These are phyloP conservation scores for Komagataella phaffii DNA, from an alignment of 805 yeast genomes.

Conservation along the genomic window DNA sequence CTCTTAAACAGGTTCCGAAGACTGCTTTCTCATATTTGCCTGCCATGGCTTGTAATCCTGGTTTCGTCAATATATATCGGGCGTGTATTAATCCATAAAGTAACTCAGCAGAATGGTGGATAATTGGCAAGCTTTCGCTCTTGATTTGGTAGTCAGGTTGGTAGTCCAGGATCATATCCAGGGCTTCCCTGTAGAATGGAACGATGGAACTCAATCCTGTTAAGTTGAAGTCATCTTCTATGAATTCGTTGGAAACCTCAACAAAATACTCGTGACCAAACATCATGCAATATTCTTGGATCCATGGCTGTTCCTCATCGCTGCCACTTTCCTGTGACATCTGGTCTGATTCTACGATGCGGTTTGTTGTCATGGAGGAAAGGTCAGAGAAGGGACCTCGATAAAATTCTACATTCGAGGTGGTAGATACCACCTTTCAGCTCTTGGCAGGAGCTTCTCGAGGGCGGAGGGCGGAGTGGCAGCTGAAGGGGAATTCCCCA, in stretches of 20 bases:
- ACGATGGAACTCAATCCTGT: constrained; percentile 81
- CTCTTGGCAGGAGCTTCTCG: not conserved
- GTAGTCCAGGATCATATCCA: constrained; percentile 80
- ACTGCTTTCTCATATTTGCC: constrained; percentile 80
- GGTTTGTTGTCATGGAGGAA: not conserved
- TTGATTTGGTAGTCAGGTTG: constrained; percentile 50
- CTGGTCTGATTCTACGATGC: constrained; percentile 1
- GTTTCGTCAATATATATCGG: constrained; percentile 76
- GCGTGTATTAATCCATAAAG: constrained; percentile 93
- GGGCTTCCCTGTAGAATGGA: constrained; percentile 83
- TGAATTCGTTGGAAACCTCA: constrained; percentile 82
- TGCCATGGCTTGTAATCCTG: constrained; percentile 86
- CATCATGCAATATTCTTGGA: constrained; percentile 61
- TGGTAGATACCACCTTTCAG: not conserved
- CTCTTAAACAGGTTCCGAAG: constrained; percentile 89
- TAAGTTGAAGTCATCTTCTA: constrained; percentile 92
- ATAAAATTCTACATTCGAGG: not conserved
- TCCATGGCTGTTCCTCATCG: constrained; percentile 66
- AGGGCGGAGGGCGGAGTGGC: not conserved
- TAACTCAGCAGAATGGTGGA: constrained; percentile 85
- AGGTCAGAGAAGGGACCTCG: not conserved
- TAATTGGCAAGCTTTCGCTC: constrained; percentile 56
- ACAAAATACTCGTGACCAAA: constrained; percentile 87
- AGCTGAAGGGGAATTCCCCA: not conserved
- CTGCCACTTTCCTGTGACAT: constrained; percentile 11